phyloP scores from a whole-genome alignment of 2,329 filamentous ascomycete species.

The Arthrobotrys iridis region DNA sequence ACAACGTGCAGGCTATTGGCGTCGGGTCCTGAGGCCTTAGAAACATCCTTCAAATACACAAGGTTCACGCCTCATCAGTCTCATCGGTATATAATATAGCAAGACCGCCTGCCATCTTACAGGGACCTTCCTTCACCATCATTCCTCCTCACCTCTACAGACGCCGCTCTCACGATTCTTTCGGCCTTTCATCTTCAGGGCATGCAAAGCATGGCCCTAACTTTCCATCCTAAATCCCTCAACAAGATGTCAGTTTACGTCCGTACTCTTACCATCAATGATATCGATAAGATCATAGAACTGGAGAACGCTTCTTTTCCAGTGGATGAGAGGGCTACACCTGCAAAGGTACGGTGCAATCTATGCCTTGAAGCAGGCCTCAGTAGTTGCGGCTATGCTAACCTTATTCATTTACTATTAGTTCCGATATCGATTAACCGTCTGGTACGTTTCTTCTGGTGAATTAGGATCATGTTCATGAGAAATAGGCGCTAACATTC shows the following conservation, averaged over 20 bases:
- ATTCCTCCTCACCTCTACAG: background rate
- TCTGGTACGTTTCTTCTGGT: slow-evolving; percentile 37
- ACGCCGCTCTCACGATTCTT: slow-evolving; percentile 35
- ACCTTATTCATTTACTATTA: background rate
- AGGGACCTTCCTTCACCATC: background rate
- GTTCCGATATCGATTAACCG: slow-evolving; percentile 42
- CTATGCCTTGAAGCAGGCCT: background rate
- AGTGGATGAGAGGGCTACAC: slow-evolving; percentile 35
- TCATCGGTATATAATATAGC: background rate
- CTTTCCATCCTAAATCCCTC: slow-evolving; percentile 46
- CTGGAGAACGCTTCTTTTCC: slow-evolving; percentile 46
- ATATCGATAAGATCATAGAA: slow-evolving; percentile 50
- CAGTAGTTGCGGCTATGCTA: background rate
- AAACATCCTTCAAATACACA: background rate
- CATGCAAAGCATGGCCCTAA: slow-evolving; percentile 54
- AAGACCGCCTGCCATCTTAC: background rate
- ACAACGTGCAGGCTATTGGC: background rate
- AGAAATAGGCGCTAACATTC: slow-evolving; percentile 16
- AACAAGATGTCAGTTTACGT: slow-evolving; percentile 49
- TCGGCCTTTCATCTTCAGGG: slow-evolving; percentile 41
- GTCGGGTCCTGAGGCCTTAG: background rate
- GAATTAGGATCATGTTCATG: background rate
- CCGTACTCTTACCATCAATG: slow-evolving; percentile 44
- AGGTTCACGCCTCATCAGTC: too few species aligned
- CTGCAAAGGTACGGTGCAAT: slow-evolving; percentile 30